Percentiles rank a stretch among this genome's conserved stretches.
Conservation (phyloP, 2,329 filamentous ascomycete species). For the Fusarium goolgardi region DNA sequence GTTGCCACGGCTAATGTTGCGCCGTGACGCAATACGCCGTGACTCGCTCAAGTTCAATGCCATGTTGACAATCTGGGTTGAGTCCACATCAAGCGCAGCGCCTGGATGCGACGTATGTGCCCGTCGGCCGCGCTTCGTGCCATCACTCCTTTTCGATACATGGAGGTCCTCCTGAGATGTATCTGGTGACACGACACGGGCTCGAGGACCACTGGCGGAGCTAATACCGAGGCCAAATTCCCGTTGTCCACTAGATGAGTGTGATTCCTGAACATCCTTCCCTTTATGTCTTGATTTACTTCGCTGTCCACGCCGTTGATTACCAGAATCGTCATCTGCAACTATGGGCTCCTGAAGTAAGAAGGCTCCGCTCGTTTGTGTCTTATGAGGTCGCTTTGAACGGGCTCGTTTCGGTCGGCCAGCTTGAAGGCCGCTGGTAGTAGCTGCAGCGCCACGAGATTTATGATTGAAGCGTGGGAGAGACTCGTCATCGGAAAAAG, state of each 20-base stretch:
- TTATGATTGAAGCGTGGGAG: conserved; percentile 42
- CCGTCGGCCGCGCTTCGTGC: conserved; percentile 28
- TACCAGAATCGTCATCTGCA: conserved; percentile 49
- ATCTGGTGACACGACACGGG: conserved; percentile 45
- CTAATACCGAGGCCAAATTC: conserved; percentile 41
- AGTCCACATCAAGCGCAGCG: conserved; percentile 73
- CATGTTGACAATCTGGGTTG: conserved; percentile 91
- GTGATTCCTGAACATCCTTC: conserved; percentile 35
- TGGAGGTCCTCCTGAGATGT: conserved; percentile 45
- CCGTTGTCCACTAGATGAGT: conserved; percentile 25
- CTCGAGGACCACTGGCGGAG: conserved; percentile 27
- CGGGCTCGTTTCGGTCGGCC: conserved; percentile 43
- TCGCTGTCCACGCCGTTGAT: conserved; percentile 46
- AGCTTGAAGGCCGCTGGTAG: conserved; percentile 34
- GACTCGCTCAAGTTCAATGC: conserved; percentile 89
- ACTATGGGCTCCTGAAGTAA: conserved; percentile 60
- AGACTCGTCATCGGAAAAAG: conserved; percentile 47
- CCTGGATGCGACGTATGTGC: conserved; percentile 33
- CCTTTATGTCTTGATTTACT: conserved; percentile 40
- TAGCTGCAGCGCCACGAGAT: conserved; percentile 31
- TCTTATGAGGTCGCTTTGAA: conserved; percentile 53
- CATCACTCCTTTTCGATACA: conserved; percentile 39
- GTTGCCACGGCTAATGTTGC: conserved; percentile 63
- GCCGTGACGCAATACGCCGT: conserved; percentile 71
- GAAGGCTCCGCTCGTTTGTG: conserved; percentile 62